Conservation (phyloP, 192 early-diverging fungal genomes). For the Coemansia sp. region DNA sequence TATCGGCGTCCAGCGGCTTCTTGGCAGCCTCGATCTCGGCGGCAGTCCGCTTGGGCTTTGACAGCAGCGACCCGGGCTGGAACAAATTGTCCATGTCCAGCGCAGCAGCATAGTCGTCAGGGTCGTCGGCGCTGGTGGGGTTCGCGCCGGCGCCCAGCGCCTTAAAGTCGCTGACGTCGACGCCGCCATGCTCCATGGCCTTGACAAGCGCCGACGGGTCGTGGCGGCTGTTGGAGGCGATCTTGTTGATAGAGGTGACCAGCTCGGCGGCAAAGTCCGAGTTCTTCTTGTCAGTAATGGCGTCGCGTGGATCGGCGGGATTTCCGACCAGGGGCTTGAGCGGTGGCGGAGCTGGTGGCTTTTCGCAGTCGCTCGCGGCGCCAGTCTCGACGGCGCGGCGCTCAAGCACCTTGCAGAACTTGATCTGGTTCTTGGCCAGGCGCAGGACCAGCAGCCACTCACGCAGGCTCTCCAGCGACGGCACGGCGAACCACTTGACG, state of each 20-base stretch:
- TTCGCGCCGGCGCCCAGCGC: slow-evolving; percentile 6
- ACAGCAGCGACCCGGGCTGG: slow-evolving; percentile 48
- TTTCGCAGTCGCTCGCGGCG: slow-evolving; percentile 12
- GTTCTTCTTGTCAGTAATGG: no score
- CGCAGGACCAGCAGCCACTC: slow-evolving; percentile 49
- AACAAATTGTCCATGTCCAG: slow-evolving; percentile 19
- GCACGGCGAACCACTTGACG: slow-evolving; percentile 58
- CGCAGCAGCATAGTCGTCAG: slow-evolving; percentile 8
- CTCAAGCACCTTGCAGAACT: slow-evolving; percentile 48
- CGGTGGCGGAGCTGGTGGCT: slow-evolving; percentile 13
- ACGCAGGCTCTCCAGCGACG: slow-evolving; percentile 40
- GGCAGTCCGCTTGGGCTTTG: slow-evolving; percentile 35
- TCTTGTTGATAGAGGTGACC: slow-evolving; percentile 31
- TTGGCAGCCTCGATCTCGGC: slow-evolving; percentile 20
- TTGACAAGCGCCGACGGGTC: slow-evolving; percentile 38
- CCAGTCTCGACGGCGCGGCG: slow-evolving; percentile 32
- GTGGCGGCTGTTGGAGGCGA: slow-evolving; percentile 31
- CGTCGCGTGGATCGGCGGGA: no score
- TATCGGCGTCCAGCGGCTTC: slow-evolving; percentile 19
- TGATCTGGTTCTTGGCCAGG: slow-evolving; percentile 51
- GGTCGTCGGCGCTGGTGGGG: background rate
- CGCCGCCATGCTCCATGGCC: slow-evolving; percentile 31
- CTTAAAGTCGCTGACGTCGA: slow-evolving; percentile 51
- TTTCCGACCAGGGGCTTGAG: slow-evolving; percentile 48
- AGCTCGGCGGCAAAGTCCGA: slow-evolving; percentile 31